A percentile compares a stretch with the other conserved stretches of the same genome.
phyloP scores from a whole-genome alignment of 257 asterid genomes.

The Verbascum thapsus region DNA sequence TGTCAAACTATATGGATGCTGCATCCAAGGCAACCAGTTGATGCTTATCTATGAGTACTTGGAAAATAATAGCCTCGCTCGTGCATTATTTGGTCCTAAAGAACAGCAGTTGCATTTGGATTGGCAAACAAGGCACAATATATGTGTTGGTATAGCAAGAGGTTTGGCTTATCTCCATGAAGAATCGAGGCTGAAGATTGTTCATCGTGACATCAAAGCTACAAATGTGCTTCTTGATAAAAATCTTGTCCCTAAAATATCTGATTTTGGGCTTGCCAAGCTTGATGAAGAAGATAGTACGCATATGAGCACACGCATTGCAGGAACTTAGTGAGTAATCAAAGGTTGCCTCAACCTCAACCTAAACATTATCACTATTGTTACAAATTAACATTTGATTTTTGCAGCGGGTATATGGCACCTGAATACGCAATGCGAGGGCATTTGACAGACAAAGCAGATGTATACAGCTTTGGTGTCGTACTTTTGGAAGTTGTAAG shows the following conservation, averaged over 20 bases:
- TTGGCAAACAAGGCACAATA: slow-evolving; percentile 57
- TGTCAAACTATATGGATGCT: slow-evolving; percentile 59
- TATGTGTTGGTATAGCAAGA: slow-evolving; percentile 58
- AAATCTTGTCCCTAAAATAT: slow-evolving; percentile 48
- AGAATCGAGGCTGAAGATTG: slow-evolving; percentile 57
- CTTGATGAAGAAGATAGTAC: slow-evolving; percentile 62
- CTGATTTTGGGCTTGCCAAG: slow-evolving; percentile 66
- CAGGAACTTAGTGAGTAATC: slow-evolving; percentile 58
- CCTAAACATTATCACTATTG: too few species aligned
- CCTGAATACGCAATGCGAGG: too few species aligned
- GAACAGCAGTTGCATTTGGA: slow-evolving; percentile 45
- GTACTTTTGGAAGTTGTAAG: slow-evolving; percentile 50
- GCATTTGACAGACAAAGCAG: slow-evolving; percentile 61
- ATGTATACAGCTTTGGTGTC: slow-evolving; percentile 60
- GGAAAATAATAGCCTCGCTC: slow-evolving; percentile 65
- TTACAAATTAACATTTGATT: background rate
- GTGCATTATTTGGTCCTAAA: slow-evolving; percentile 54
- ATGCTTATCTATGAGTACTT: slow-evolving; percentile 57
- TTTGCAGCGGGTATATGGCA: slow-evolving; percentile 48
- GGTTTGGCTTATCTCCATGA: slow-evolving; percentile 67
- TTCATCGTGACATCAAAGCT: too few species aligned
- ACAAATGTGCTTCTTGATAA: slow-evolving; percentile 61
- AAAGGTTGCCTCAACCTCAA: too few species aligned
- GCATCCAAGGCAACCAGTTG: slow-evolving; percentile 58
- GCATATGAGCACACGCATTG: slow-evolving; percentile 61